Conservation (phyloP, 225 moss, liverwort and hornwort genomes). For the Lunularia cruciata region DNA sequence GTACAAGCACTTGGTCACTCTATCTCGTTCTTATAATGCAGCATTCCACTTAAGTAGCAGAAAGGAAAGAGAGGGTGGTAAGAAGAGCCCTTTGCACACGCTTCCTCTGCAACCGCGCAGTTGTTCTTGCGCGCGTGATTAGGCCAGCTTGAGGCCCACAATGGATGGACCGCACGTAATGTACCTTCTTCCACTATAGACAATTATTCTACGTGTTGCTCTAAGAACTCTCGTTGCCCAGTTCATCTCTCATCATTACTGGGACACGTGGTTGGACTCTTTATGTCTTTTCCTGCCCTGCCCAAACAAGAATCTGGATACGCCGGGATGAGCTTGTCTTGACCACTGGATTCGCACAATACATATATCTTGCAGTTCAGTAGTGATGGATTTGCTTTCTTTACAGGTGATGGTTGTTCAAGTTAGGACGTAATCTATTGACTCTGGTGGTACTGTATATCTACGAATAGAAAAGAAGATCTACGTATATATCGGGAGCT, state of each 20-base stretch:
- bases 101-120: neutral
- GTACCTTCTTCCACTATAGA: too few relatives aligned
- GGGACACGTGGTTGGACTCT: too few relatives aligned
- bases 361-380: too few relatives aligned
- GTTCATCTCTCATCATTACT: too few relatives aligned
- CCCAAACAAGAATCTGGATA: neutral
- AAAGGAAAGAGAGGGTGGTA: too few relatives aligned
- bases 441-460: conserved; percentile 6
- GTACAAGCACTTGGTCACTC: neutral
- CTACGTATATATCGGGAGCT: conserved; percentile 9
- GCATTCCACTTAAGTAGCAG: too few relatives aligned
- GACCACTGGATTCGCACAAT: conserved; percentile 5
- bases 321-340: neutral
- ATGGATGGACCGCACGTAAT: neutral
- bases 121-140: conserved; percentile 5
- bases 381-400: too few relatives aligned
- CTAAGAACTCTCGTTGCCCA: neutral
- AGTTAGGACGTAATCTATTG: conserved; percentile 14
- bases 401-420: conserved; percentile 1
- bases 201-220: neutral
- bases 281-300: too few relatives aligned
- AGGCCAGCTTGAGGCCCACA: neutral
- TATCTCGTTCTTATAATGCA: too few relatives aligned
- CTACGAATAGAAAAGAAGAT: conserved; percentile 8
- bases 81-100: neutral